Conservation (phyloP, 345 rosid genomes). For the Eucalyptus cloeziana region DNA sequence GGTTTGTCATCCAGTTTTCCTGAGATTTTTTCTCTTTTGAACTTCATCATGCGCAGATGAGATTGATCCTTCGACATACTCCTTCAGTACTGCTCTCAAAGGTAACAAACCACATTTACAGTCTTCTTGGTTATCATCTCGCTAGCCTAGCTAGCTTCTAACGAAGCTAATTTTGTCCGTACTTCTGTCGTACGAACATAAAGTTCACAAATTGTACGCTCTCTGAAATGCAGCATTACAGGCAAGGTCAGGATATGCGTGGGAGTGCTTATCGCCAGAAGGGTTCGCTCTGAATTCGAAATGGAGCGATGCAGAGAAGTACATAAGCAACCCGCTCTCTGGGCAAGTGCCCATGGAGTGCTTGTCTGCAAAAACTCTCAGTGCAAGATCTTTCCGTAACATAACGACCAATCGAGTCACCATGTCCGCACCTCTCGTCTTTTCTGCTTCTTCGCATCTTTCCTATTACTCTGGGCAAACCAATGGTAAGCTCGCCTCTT, state of each 20-base stretch:
- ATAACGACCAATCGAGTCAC: constrained; percentile 19
- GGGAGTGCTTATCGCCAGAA: constrained; percentile 68
- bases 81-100: constrained; percentile 78
- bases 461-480: neutral
- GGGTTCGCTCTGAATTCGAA: constrained; percentile 83
- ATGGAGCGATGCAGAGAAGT: constrained; percentile 97
- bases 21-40: neutral
- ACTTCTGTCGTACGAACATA: neutral
- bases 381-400: constrained; percentile 62
- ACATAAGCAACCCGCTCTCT: constrained; percentile 94
- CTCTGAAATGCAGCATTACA: constrained; percentile 53
- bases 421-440: constrained; percentile 81
- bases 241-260: constrained; percentile 42
- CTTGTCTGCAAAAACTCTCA: constrained; percentile 71
- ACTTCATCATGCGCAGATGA: constrained; percentile 38
- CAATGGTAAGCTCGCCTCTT: neutral
- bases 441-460: constrained; percentile 9
- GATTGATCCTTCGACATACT: constrained; percentile 89
- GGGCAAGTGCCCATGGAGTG: constrained; percentile 98
- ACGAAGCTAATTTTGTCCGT: neutral
- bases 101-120: constrained; percentile 17
- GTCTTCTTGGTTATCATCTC: neutral
- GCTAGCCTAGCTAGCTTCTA: neutral
- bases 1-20: neutral
- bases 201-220: neutral